Evolutionary conservation across 257 asterid genomes (phyloP).

Genomic region (Cruciata laevipes): DNA sequence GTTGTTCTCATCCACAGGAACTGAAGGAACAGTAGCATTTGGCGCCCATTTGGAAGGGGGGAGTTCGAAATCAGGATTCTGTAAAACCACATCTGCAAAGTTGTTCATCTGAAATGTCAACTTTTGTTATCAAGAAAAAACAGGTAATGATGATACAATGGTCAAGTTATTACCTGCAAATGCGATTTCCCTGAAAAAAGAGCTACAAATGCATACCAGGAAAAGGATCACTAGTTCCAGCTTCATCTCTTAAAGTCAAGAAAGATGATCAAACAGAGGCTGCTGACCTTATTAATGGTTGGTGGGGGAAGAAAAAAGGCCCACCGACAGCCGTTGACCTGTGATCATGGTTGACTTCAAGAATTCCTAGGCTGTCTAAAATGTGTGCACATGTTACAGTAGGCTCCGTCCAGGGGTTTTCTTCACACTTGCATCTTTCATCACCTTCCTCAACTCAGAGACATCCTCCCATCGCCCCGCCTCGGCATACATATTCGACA

Average conservation of each 20-base stretch:
- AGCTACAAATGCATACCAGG: neutral
- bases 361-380: neutral
- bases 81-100: slow-evolving; percentile 32
- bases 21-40: slow-evolving; percentile 22
- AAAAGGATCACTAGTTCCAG: neutral
- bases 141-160: neutral
- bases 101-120: slow-evolving; percentile 20
- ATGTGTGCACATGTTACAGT: neutral
- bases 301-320: neutral
- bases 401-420: slow-evolving; percentile 63
- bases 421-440: slow-evolving; percentile 37
- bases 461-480: slow-evolving; percentile 86
- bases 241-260: slow-evolving; percentile 3
- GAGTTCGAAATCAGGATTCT: slow-evolving; percentile 49
- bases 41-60: slow-evolving; percentile 46
- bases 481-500: slow-evolving; percentile 88
- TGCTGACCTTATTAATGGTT: neutral
- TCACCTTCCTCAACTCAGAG: slow-evolving; percentile 20
- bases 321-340: neutral
- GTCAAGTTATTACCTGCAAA: slow-evolving; percentile 8
- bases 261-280: neutral
- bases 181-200: neutral
- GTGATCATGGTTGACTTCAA: neutral
- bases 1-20: slow-evolving; percentile 32
- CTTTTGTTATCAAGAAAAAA: neutral